phyloP scores from a whole-genome alignment of 2,329 filamentous ascomycete genomes.

The Hypoxylon sp. region DNA sequence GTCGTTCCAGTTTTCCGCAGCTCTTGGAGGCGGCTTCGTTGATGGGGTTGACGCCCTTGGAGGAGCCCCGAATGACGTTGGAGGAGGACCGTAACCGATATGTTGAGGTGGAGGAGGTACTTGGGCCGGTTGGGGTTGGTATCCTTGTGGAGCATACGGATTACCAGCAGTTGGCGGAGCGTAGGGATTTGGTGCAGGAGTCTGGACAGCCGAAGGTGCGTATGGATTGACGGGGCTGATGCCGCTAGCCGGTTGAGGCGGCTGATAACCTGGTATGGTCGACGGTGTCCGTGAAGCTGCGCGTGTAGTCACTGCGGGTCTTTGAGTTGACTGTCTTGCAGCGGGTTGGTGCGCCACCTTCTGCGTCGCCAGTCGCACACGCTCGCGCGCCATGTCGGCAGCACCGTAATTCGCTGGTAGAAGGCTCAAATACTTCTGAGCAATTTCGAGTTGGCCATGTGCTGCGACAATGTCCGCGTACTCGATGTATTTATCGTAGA shows the following conservation, averaged over 20 bases:
- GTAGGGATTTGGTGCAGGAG: constrained; percentile 54
- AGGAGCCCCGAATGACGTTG: constrained; percentile 62
- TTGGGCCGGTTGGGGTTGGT: constrained; percentile 57
- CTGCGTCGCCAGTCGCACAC: constrained; percentile 86
- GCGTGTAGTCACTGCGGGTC: constrained; percentile 53
- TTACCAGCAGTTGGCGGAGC: constrained; percentile 49
- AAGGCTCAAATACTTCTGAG: constrained; percentile 91
- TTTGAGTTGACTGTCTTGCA: constrained; percentile 50
- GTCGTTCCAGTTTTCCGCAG: constrained; percentile 91
- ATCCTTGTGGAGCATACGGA: constrained; percentile 62
- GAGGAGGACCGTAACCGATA: constrained; percentile 54
- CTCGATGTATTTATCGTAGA: constrained; percentile 97
- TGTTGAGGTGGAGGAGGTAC: constrained; percentile 35
- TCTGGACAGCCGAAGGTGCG: constrained; percentile 49
- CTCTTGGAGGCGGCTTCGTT: constrained; percentile 74
- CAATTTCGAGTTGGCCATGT: constrained; percentile 86
- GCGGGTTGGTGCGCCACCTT: constrained; percentile 58
- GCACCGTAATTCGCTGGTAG: constrained; percentile 86
- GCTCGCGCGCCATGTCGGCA: constrained; percentile 86
- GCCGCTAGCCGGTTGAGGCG: constrained; percentile 56
- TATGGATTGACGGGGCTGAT: constrained; percentile 53
- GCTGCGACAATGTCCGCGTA: constrained; percentile 95
- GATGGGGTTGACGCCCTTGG: constrained; percentile 78
- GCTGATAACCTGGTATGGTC: constrained; percentile 60
- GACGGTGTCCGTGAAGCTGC: constrained; percentile 40